phyloP scores from a whole-genome alignment of 2,329 filamentous ascomycete species.

The Setomelanomma holmii region DNA sequence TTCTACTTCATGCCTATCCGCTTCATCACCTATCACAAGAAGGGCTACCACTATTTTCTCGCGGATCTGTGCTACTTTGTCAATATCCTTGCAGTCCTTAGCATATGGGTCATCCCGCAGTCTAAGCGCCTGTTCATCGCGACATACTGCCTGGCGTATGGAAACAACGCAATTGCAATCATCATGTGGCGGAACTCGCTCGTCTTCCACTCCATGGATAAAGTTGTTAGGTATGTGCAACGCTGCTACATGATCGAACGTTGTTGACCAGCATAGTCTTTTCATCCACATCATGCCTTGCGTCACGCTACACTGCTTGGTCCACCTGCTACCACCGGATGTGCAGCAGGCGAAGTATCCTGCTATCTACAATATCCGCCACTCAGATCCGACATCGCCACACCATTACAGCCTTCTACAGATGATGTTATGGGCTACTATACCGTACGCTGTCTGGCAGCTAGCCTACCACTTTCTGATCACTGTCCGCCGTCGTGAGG shows the following conservation, averaged over 20 bases:
- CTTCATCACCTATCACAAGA: constrained; percentile 87
- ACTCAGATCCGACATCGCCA: constrained; percentile 70
- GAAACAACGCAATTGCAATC: constrained; percentile 97
- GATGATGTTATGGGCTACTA: constrained; percentile 94
- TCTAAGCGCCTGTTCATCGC: constrained; percentile 93
- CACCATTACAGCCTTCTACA: constrained; percentile 79
- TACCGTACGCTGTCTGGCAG: constrained; percentile 95
- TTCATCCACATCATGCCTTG: constrained; percentile 99
- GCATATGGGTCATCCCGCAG: constrained; percentile 86
- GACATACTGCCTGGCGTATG: constrained; percentile 89
- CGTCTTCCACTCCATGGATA: constrained; percentile 98
- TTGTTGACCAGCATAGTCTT: constrained; percentile 60
- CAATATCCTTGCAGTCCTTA: constrained; percentile 82
- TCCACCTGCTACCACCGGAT: constrained; percentile 76
- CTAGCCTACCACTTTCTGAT: constrained; percentile 93
- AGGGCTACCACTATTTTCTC: constrained; percentile 89
- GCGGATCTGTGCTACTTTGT: constrained; percentile 98
- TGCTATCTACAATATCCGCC: constrained; percentile 82
- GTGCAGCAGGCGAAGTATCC: constrained; percentile 76
- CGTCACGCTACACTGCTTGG: constrained; percentile 87
- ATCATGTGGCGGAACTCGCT: constrained; percentile 99
- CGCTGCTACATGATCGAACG: not conserved
- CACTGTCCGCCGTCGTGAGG: constrained; percentile 89
- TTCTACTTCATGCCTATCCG: constrained; percentile 97
- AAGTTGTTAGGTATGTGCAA: constrained; percentile 76